These are phyloP conservation scores for Solanum acaule DNA, from an alignment of 257 asterid genomes.

Conservation along the genomic window DNA sequence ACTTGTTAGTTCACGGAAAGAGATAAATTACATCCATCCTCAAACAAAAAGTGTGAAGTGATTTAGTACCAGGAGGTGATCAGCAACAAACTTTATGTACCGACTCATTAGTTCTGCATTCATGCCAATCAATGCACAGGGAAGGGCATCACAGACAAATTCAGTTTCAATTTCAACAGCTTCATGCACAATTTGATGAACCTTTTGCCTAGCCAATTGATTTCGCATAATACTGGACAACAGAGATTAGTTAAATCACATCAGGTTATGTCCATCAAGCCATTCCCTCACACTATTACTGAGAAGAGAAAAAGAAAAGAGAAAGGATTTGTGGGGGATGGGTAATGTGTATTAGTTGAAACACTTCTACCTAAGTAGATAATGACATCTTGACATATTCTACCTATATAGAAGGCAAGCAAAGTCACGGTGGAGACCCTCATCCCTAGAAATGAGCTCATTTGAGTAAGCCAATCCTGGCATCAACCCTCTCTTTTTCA, in stretches of 20 bases:
- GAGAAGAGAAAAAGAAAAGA: not conserved
- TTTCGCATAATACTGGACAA: slow-evolving; percentile 41
- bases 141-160: slow-evolving; percentile 76
- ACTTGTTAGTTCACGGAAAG: not conserved
- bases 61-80: slow-evolving; percentile 49
- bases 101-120: slow-evolving; percentile 55
- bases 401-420: slow-evolving; percentile 77
- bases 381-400: not conserved
- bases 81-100: slow-evolving; percentile 69
- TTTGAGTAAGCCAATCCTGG: slow-evolving; percentile 84
- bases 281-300: not conserved
- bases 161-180: slow-evolving; percentile 75
- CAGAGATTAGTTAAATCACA: not conserved
- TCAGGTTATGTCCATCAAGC: not conserved
- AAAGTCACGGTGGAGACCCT: slow-evolving; percentile 85
- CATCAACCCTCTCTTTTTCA: slow-evolving; percentile 73
- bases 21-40: not conserved
- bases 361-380: not conserved
- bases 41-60: not conserved
- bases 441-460: slow-evolving; percentile 78
- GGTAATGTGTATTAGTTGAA: not conserved
- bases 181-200: slow-evolving; percentile 64
- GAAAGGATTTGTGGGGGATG: not conserved
- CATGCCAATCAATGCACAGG: slow-evolving; percentile 81
- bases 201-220: slow-evolving; percentile 40